These are phyloP conservation scores for Xylaria sp. DNA, from an alignment of 2,329 filamentous ascomycete species.

Conservation along the genomic window DNA sequence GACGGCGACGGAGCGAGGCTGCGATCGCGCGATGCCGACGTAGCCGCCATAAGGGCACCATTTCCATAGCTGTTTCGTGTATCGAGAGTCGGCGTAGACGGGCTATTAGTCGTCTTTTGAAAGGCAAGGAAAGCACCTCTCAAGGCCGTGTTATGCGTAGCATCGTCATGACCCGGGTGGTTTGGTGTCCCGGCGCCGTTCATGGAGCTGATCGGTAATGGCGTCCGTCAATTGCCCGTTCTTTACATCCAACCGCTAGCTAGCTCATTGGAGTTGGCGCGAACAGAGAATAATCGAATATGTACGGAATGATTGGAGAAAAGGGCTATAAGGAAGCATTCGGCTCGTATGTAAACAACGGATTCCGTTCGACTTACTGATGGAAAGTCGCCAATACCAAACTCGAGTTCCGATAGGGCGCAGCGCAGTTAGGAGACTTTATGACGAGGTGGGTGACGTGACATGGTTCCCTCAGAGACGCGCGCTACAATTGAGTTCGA, in stretches of 20 bases:
- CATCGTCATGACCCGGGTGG: slow-evolving; percentile 46
- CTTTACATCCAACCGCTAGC: slow-evolving; percentile 26
- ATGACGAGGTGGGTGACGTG: slow-evolving; percentile 23
- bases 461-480: slow-evolving; percentile 9
- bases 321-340: not conserved
- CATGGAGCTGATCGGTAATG: slow-evolving; percentile 42
- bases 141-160: slow-evolving; percentile 55
- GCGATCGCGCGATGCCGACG: slow-evolving; percentile 53
- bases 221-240: slow-evolving; percentile 31
- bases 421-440: not conserved
- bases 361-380: not conserved
- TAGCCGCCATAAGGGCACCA: slow-evolving; percentile 59
- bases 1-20: slow-evolving; percentile 44
- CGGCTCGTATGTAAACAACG: slow-evolving; percentile 1
- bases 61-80: slow-evolving; percentile 45
- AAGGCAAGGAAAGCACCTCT: slow-evolving; percentile 68
- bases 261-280: slow-evolving; percentile 38
- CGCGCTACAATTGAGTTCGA: not conserved
- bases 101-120: slow-evolving; percentile 49
- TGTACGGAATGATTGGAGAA: not conserved
- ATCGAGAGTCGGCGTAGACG: slow-evolving; percentile 24
- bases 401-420: not conserved
- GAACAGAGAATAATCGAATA: not conserved
- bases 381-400: not conserved
- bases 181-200: slow-evolving; percentile 43